phyloP scores from a whole-genome alignment of 257 asterid species.

The Ligustrum vulgare region DNA sequence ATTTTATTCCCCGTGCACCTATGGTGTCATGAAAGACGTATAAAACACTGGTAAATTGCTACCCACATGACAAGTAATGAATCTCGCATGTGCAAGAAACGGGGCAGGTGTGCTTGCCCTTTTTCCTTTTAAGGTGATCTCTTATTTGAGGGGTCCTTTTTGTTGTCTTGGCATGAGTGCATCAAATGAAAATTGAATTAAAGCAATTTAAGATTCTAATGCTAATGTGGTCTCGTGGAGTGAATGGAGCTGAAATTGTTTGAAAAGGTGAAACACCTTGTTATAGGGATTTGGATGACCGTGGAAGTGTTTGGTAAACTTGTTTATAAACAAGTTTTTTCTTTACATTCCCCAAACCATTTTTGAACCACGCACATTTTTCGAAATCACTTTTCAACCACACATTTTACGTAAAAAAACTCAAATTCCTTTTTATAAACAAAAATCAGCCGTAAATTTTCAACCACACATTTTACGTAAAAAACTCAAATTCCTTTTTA shows the following conservation, averaged over 20 bases:
- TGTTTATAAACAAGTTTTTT: too few species aligned
- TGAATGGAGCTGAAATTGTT: background rate
- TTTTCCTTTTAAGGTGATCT: background rate
- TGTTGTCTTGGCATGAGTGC: background rate
- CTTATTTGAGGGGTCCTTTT: background rate
- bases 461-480: too few species aligned
- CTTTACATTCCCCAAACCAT: too few species aligned
- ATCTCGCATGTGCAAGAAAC: background rate
- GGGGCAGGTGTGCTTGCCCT: background rate
- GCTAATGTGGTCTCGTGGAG: background rate
- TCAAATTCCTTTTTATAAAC: too few species aligned
- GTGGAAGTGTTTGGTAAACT: too few species aligned
- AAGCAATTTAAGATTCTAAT: background rate
- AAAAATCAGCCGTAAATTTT: too few species aligned
- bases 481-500: too few species aligned
- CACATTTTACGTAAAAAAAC: too few species aligned
- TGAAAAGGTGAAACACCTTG: background rate
- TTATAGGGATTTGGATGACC: background rate
- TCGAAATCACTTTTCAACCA: too few species aligned
- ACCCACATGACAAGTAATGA: background rate
- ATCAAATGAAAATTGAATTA: background rate
- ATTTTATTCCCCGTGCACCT: background rate
- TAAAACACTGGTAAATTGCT: background rate
- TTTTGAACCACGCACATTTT: too few species aligned
- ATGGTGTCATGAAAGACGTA: background rate